Evolutionary conservation across 1,284 basidiomycete genomes (phyloP).

Genomic region (Melampsora americana): DNA sequence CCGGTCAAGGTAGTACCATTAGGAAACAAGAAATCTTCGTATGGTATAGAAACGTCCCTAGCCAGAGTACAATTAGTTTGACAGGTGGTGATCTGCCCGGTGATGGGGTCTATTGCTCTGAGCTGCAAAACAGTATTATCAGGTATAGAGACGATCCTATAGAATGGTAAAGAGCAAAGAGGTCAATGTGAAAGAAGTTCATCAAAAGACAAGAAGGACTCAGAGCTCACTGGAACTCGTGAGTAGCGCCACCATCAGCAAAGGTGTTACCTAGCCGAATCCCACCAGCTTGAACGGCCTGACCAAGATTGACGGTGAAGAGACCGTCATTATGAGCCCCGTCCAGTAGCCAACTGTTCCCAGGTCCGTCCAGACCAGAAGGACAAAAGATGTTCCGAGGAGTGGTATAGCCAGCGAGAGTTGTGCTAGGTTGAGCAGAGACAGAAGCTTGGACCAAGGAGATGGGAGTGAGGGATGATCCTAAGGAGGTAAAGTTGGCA

Average conservation of each 20-base stretch:
- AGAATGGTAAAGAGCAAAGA: neutral
- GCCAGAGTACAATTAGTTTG: slow-evolving; percentile 53
- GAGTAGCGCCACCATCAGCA: slow-evolving; percentile 72
- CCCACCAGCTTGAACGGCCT: slow-evolving; percentile 69
- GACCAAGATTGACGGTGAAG: slow-evolving; percentile 68
- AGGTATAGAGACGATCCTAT: slow-evolving; percentile 51
- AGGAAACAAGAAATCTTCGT: slow-evolving; percentile 82
- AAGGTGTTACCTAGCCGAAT: slow-evolving; percentile 88
- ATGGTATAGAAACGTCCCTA: slow-evolving; percentile 63
- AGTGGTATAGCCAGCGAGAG: slow-evolving; percentile 65
- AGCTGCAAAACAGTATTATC: slow-evolving; percentile 50
- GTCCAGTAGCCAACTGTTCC: slow-evolving; percentile 77
- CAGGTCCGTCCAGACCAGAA: slow-evolving; percentile 68
- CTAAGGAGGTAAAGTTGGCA: slow-evolving; percentile 66
- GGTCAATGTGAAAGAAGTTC: neutral
- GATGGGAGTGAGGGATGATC: slow-evolving; percentile 77
- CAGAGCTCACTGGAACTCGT: slow-evolving; percentile 70
- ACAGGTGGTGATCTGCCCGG: slow-evolving; percentile 51
- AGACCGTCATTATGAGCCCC: slow-evolving; percentile 66
- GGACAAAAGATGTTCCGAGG: slow-evolving; percentile 80
- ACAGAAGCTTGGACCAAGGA: slow-evolving; percentile 62
- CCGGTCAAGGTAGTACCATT: slow-evolving; percentile 65
- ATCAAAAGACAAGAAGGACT: slow-evolving; percentile 16
- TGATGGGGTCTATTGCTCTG: slow-evolving; percentile 48
- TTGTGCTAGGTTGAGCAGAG: slow-evolving; percentile 72